Evolutionary conservation across 2,329 filamentous ascomycete genomes (phyloP).

Genomic region (Colletotrichum viniferum): DNA sequence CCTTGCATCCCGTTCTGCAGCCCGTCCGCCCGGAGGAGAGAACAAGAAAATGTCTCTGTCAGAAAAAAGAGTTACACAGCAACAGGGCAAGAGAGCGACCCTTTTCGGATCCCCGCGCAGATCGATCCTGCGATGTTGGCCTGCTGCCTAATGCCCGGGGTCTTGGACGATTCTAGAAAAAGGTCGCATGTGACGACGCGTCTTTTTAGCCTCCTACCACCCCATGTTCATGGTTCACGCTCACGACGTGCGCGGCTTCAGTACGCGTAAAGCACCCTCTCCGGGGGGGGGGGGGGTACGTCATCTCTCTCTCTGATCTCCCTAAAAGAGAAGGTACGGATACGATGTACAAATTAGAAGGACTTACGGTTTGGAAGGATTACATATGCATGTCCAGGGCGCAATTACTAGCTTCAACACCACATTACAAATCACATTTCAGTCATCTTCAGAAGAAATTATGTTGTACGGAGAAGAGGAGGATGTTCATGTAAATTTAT

Average conservation of each 20-base stretch:
- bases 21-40: background rate
- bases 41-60: background rate
- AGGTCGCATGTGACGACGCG: constrained; percentile 13
- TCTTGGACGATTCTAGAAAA: background rate
- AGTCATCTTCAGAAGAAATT: too few relatives aligned
- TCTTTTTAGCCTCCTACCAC: background rate
- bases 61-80: too few relatives aligned
- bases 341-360: background rate
- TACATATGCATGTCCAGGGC: background rate
- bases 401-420: background rate
- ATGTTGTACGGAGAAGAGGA: background rate
- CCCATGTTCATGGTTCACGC: background rate
- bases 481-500: background rate
- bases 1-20: background rate
- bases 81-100: background rate
- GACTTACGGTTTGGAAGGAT: background rate
- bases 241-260: background rate
- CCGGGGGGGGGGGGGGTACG: background rate
- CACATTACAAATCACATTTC: background rate
- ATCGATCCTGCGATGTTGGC: background rate
- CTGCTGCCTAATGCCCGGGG: background rate
- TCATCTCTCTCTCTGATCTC: background rate
- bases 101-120: background rate
- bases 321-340: background rate
- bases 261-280: constrained; percentile 15